Base-by-base conservation (phyloP, 2,329 filamentous ascomycete genomes). In the Alternaria sp. region DNA sequence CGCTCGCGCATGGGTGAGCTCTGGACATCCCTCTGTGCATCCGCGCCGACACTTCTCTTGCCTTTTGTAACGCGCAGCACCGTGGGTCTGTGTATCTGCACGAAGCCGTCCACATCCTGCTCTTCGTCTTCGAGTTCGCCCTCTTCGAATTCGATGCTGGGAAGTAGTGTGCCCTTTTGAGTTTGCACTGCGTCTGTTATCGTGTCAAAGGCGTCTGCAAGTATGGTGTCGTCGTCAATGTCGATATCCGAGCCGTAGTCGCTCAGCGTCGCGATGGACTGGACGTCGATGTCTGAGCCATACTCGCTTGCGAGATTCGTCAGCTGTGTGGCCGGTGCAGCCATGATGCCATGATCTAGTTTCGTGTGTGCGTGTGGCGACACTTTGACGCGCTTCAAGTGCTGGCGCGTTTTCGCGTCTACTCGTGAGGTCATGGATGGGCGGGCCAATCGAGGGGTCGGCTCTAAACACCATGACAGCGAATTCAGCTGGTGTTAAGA, bases 181-280 rank as follows among this genome's bases (percentile, higher is more conserved):
- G 31, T 29, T 5, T 51, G 46, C 48, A 28, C 48, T n/a, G 46
- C 45, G 28, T 48, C 44, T 28, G 26, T 21, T 31, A 62, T 57
- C 8, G 59, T 61, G 48, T 65, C 61, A 17, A 67, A 57, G 14
- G 56, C 57, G 44, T 49, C 58, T 39, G 66, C 64, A 21, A 70
- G 59, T 36, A 63, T 76, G 45, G 81, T 80, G 61, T 86, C 82
- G 76, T 88, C 85, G 68, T 88, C 85, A 63, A 87, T 82, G 10
- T 81, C 79, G 64, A 89, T 84, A 58, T 90, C 87, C 2, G 85
- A 88, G 59, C 86, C 87, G 82, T 90, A 90, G 66, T 89, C 86
- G 73, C 85, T 88, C 58, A 60, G 53, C n/a, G 66, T 54, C 36
- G 62, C 37, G 29, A 66, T 26, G 23, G 65, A 67, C 62, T 85